Base-by-base conservation (phyloP, 306 rosid genomes). In the Pachyrhizus erosus region DNA sequence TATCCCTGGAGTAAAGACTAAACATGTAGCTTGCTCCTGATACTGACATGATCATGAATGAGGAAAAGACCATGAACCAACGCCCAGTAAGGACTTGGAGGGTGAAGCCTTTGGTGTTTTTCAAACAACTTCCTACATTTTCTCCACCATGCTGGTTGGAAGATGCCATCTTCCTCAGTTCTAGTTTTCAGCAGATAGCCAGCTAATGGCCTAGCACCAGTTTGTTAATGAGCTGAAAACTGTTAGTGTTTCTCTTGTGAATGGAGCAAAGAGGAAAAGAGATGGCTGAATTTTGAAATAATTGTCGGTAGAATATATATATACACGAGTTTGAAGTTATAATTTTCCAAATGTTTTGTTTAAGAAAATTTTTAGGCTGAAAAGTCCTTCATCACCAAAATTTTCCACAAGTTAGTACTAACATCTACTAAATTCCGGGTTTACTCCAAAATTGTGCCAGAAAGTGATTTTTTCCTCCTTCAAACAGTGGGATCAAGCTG, bases 1-100 rank as follows among this genome's bases (percentile, higher is more conserved):
- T n/a, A n/a, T n/a, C n/a, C n/a, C n/a, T n/a, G n/a, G n/a, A n/a
- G n/a, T n/a, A n/a, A n/a, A n/a, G n/a, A n/a, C n/a, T n/a, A 61
- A 86, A 86, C 88, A 86, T 86, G 81, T 86, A 86, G 69, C 86
- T 86, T 69, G 88, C 88, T 60, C 88, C 89, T 0, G 86, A 78
- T 5, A 78, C 79, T 6, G 89, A 86, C 89, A 86, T 82, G 40
- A 86, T 78, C 39, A 86, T 64, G 39, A 86, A 86, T 20, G 89
- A 86, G 0, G 89, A 66, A 34, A 82, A 86, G 5, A 68, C 51
- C 89, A 82, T 86, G 80, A 86, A 86, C 89, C 89, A 86, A 0
- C 89, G 57, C 9, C 89, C 89, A 0, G 46, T 37, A 12, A 86
- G 46, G n/a, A 86, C 49, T 39, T 82, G 89, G n/a, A 82, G 7